phyloP scores from a whole-genome alignment of 345 rosid species.

The Noccaea caerulescens region DNA sequence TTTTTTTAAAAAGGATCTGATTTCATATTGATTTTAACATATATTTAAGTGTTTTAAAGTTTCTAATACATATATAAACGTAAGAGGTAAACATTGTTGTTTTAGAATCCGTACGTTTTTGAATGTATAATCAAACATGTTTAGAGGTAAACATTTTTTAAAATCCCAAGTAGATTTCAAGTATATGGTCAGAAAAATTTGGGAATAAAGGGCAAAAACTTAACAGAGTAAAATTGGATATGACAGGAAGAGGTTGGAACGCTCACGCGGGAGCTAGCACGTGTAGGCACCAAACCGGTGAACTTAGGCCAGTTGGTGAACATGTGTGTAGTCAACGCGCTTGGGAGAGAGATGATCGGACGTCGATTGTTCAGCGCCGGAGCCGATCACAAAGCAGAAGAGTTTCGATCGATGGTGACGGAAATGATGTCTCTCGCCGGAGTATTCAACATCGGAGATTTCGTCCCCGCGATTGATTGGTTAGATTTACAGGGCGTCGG shows the following conservation, averaged over 20 bases:
- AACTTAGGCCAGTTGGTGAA: slow-evolving; percentile 67
- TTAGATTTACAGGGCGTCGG: slow-evolving; percentile 86
- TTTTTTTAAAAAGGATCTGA: too few species aligned
- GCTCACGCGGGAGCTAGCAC: slow-evolving; percentile 53
- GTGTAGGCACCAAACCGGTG: slow-evolving; percentile 43
- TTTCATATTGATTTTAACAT: too few species aligned
- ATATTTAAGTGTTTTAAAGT: too few species aligned
- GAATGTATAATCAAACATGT: too few species aligned
- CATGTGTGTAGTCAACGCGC: slow-evolving; percentile 72
- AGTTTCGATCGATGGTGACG: slow-evolving; percentile 87
- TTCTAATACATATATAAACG: too few species aligned
- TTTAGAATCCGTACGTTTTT: too few species aligned
- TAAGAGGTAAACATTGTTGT: too few species aligned
- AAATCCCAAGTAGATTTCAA: too few species aligned
- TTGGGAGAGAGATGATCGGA: slow-evolving; percentile 84
- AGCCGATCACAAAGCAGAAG: slow-evolving; percentile 70
- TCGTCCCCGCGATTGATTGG: slow-evolving; percentile 75
- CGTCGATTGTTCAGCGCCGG: slow-evolving; percentile 62
- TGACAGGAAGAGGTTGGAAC: slow-evolving; percentile 64
- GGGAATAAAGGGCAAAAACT: too few species aligned
- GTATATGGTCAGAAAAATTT: too few species aligned
- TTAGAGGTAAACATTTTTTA: too few species aligned
- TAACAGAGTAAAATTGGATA: neutral
- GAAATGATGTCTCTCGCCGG: slow-evolving; percentile 87
- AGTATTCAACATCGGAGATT: slow-evolving; percentile 85